These are phyloP conservation scores for Dipodascus albidus DNA, from an alignment of 805 yeast genomes.

Conservation along the genomic window DNA sequence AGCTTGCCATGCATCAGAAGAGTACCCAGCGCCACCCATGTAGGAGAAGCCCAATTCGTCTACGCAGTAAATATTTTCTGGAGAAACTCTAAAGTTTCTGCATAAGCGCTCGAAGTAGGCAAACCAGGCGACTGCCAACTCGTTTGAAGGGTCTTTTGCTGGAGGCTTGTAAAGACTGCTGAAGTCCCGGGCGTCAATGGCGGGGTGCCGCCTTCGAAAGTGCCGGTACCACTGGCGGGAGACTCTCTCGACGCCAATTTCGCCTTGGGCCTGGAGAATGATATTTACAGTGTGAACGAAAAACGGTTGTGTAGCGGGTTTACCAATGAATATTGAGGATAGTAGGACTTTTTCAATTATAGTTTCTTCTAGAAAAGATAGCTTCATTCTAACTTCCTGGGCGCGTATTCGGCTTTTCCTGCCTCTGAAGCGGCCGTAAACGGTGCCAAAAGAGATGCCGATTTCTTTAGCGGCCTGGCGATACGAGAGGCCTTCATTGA, in stretches of 20 bases:
- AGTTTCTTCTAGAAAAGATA: background rate
- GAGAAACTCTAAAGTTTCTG: background rate
- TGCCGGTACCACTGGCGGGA: constrained; percentile 1
- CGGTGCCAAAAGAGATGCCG: background rate
- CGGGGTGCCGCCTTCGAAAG: background rate
- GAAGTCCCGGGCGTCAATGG: background rate
- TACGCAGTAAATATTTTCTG: background rate
- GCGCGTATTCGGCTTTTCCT: background rate
- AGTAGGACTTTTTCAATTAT: background rate
- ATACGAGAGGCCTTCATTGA: background rate
- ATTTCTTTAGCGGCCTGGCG: background rate
- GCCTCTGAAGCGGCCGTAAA: background rate
- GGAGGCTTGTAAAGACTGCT: background rate
- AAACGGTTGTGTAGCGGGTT: background rate
- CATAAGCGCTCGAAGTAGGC: background rate
- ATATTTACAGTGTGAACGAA: constrained; percentile 1
- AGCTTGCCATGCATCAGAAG: background rate
- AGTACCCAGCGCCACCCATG: background rate
- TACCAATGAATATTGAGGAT: background rate
- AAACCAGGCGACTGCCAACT: background rate
- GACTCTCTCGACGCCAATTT: background rate
- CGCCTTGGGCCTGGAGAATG: background rate
- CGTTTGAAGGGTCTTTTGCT: background rate
- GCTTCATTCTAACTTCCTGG: background rate
- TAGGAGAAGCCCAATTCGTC: background rate